A percentile compares a stretch with the other conserved stretches of the same genome.
phyloP scores from a whole-genome alignment of 768 basidiomycete genomes.

The Polyporus arcularius region DNA sequence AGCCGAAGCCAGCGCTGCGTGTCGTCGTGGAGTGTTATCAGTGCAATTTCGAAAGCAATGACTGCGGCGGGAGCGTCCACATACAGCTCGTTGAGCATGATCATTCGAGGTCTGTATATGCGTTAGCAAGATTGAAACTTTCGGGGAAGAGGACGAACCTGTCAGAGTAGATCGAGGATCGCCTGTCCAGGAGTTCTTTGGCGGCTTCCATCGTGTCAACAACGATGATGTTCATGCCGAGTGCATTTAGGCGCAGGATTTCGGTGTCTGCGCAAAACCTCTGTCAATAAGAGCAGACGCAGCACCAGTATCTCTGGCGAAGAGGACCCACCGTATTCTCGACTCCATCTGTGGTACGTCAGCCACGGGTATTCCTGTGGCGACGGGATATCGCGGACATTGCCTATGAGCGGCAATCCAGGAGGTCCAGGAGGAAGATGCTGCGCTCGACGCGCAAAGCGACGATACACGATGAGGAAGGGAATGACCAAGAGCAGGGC shows the following conservation, averaged over 20 bases:
- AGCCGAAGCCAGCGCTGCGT: conserved; percentile 11
- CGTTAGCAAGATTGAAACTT: background rate
- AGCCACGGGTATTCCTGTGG: conserved; percentile 14
- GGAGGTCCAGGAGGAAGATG: conserved; percentile 10
- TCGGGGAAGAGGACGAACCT: conserved; percentile 5
- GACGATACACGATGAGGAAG: background rate
- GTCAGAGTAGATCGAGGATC: conserved; percentile 28
- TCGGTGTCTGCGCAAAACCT: conserved; percentile 7
- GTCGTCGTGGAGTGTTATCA: too few relatives aligned
- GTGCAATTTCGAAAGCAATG: too few relatives aligned
- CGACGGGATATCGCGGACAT: conserved; percentile 21
- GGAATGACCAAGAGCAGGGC: background rate
- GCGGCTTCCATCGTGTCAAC: conserved; percentile 23
- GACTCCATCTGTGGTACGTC: conserved; percentile 19
- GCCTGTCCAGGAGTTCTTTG: conserved; percentile 30
- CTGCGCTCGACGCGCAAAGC: background rate
- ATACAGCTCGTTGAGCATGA: conserved; percentile 18
- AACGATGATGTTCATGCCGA: conserved; percentile 24
- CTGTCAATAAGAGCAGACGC: too few relatives aligned
- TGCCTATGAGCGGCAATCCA: conserved; percentile 24
- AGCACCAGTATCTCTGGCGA: too few relatives aligned
- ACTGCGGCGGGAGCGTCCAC: background rate
- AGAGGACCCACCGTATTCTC: conserved; percentile 16
- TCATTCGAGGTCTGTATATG: conserved; percentile 7
- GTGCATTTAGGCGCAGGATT: conserved; percentile 20